Evolutionary conservation across 371 early-diverging fungal genomes (phyloP).

Genomic region (Blakeslea trispora): DNA sequence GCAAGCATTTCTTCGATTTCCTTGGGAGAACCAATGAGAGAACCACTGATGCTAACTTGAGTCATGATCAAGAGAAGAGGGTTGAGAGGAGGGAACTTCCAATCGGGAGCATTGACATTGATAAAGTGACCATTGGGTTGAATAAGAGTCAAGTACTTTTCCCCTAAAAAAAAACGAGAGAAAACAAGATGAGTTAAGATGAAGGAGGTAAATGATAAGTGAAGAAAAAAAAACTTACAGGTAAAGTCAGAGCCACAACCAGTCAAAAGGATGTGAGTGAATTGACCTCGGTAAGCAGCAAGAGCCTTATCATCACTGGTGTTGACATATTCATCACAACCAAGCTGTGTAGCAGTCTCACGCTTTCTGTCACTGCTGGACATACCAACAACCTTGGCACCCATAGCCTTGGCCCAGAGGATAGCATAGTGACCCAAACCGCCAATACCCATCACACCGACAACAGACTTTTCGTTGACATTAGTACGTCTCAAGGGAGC

Average conservation of each 20-base stretch:
- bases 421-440: constrained; percentile 69
- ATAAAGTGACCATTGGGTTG: constrained; percentile 48
- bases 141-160: constrained; percentile 41
- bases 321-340: constrained; percentile 36
- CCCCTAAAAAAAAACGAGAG: constrained; percentile 25
- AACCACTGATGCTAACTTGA: constrained; percentile 57
- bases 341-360: constrained; percentile 31
- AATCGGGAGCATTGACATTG: constrained; percentile 65
- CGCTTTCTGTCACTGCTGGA: constrained; percentile 33
- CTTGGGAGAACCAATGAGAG: constrained; percentile 59
- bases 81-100: constrained; percentile 15
- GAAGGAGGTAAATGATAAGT: constrained; percentile 34
- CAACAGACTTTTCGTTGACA: constrained; percentile 72
- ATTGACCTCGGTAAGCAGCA: neutral
- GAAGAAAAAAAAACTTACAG: constrained; percentile 27
- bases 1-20: constrained; percentile 60
- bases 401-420: constrained; percentile 57
- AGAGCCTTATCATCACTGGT: constrained; percentile 17
- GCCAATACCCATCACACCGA: constrained; percentile 75
- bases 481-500: constrained; percentile 46
- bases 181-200: too few relatives aligned
- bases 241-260: constrained; percentile 36
- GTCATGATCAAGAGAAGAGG: constrained; percentile 10
- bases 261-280: constrained; percentile 35
- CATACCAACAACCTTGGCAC: constrained; percentile 60